These are phyloP conservation scores for Sugiyamaella qingdaonensis DNA, from an alignment of 805 yeast species.

Conservation along the genomic window DNA sequence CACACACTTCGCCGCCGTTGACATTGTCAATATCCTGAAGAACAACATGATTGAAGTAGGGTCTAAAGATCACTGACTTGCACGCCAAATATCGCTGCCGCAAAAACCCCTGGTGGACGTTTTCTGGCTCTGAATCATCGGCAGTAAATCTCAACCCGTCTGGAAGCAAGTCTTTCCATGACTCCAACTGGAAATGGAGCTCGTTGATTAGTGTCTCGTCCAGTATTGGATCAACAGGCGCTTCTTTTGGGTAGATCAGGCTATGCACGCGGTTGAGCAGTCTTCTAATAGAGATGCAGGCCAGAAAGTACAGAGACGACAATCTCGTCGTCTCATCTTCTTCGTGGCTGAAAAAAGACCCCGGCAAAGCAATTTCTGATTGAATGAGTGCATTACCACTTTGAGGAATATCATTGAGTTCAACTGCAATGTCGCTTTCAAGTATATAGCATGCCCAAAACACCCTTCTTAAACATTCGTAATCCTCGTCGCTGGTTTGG, in stretches of 20 bases:
- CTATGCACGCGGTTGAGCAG: constrained; percentile 19
- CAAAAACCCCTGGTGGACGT: constrained; percentile 17
- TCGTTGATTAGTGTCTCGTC: constrained; percentile 14
- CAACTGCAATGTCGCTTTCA: constrained; percentile 16
- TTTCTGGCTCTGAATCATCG: constrained; percentile 8
- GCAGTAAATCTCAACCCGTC: constrained; percentile 9
- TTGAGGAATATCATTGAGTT: constrained; percentile 17
- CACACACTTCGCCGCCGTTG: neutral
- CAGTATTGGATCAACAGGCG: constrained; percentile 3
- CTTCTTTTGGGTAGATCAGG: constrained; percentile 10
- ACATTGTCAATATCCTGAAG: constrained; percentile 9
- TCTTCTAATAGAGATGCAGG: constrained; percentile 20
- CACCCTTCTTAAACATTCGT: constrained; percentile 12
- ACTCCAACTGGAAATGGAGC: constrained; percentile 16
- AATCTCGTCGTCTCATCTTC: constrained; percentile 10
- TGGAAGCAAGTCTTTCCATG: constrained; percentile 19
- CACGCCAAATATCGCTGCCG: constrained; percentile 21
- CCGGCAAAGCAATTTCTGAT: constrained; percentile 11
- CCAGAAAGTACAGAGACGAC: constrained; percentile 17
- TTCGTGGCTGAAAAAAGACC: constrained; percentile 13
- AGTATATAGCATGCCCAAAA: constrained; percentile 16
- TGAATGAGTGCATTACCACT: constrained; percentile 16
- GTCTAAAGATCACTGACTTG: constrained; percentile 18
- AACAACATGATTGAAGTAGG: constrained; percentile 17
- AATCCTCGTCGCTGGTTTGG: constrained; percentile 1